Evolutionary conservation across 768 basidiomycete species (phyloP).

Genomic region (Chalciporus piperatus): DNA sequence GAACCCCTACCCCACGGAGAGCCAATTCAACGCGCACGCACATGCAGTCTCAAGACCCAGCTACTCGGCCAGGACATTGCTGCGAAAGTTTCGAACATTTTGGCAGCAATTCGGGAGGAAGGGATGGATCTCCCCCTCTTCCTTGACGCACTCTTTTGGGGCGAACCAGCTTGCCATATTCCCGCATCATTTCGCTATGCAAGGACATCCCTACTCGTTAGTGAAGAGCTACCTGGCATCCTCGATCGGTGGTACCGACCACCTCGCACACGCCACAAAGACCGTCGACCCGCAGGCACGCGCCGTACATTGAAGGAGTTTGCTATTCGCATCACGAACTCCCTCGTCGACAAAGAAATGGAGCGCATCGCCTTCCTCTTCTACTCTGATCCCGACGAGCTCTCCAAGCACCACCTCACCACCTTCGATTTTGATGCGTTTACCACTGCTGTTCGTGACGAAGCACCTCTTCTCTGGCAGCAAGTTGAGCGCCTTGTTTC

Average conservation of each 20-base stretch:
- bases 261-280: conserved; percentile 14
- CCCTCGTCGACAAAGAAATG: conserved; percentile 15
- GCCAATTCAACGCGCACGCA: too few relatives aligned
- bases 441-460: neutral
- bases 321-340: conserved; percentile 1
- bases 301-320: conserved; percentile 18
- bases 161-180: conserved; percentile 8
- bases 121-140: too few relatives aligned
- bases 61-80: too few relatives aligned
- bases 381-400: conserved; percentile 8
- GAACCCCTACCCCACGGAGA: too few relatives aligned
- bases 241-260: conserved; percentile 26
- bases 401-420: conserved; percentile 14
- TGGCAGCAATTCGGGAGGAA: too few relatives aligned
- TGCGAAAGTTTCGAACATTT: too few relatives aligned
- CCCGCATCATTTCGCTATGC: conserved; percentile 3
- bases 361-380: neutral
- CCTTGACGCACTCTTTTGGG: conserved; percentile 21
- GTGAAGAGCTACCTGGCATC: conserved; percentile 19
- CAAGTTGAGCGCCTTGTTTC: conserved; percentile 5
- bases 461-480: conserved; percentile 8
- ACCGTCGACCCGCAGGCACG: conserved; percentile 16
- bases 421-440: conserved; percentile 5
- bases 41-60: too few relatives aligned
- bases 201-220: conserved; percentile 14